Evolutionary conservation across 1,284 basidiomycete genomes (phyloP), one percentile per base, ranked within the genome.

Genomic region (Pisolithus thermaeus): DNA sequence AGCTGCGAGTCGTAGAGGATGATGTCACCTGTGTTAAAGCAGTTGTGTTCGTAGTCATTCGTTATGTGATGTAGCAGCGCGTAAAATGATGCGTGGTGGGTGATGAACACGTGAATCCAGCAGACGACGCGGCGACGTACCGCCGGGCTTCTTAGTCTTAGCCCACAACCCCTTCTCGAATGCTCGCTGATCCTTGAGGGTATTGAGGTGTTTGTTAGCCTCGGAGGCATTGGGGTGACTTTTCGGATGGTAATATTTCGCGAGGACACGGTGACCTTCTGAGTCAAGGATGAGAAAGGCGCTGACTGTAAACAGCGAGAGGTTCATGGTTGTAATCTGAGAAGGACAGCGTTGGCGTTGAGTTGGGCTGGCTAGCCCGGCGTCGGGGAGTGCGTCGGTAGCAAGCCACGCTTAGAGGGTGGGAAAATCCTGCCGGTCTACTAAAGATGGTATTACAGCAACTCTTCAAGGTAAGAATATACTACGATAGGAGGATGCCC

Each of bases 131-230:
- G 7, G 46, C 9, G 22, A 77, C 83, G 63, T 61, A 94, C 92
- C 90, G 70, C 87, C 87, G 20, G 89, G 79, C 65, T 94, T 90
- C 72, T 92, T 90, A 0, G 93, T 95, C 76, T 99, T 99, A 62
- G 92, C 88, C 79, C 85, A 97, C 40, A 99, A 75, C 2, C 88
- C 90, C 76, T 96, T 96, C 76, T 99, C 97, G 65, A 98, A 97
- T 27, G 86, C 82, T 47, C 90, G 87, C 70, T 97, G 96, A 65
- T 99, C 96, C 71, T 98, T 97, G 60, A 92, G 65, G 14, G 84
- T 85, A 18, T 75, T 65, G 40, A 90, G 77, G 37, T 81, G 79
- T 63, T 88, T 90, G 39, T 22, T 40, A 7, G 18, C 39, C 18
- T 40, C 39, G 8, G 39, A 18, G 20, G 20, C 18, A 20, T 20